These are phyloP conservation scores for Trichoderma orchidacearum DNA, from an alignment of 495 filamentous ascomycete genomes.

Conservation along the genomic window DNA sequence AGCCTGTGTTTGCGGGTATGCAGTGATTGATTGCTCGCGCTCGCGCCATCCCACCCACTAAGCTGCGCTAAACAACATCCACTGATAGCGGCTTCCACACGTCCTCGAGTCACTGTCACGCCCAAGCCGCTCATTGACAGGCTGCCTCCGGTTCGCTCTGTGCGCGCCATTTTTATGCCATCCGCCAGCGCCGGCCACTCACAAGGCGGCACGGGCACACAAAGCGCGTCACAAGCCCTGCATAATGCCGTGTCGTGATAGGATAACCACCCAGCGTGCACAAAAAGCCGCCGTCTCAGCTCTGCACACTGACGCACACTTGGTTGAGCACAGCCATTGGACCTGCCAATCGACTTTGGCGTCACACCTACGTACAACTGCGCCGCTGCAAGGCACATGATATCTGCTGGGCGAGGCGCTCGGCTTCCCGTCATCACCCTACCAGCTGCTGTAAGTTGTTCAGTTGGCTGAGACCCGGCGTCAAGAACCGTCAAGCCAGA, in stretches of 20 bases:
- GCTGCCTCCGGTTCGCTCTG: neutral
- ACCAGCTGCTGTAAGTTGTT: neutral
- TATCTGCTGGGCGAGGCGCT: neutral
- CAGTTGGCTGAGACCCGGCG: neutral
- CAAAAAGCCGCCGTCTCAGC: slow-evolving; percentile 1
- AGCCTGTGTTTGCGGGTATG: neutral
- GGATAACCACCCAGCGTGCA: neutral
- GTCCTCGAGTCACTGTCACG: neutral
- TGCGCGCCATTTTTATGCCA: neutral
- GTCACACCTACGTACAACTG: neutral
- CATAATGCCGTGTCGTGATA: neutral
- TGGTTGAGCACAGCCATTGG: neutral
- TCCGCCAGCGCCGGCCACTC: neutral
- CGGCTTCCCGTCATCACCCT: neutral
- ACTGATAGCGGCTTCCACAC: neutral
- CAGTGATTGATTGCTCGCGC: neutral
- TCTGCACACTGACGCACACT: neutral
- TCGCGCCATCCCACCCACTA: neutral
- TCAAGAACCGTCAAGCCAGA: neutral
- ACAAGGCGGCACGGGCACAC: neutral
- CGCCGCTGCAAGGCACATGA: slow-evolving; percentile 1
- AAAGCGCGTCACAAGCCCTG: neutral
- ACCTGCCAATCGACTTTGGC: neutral
- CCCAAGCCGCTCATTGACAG: neutral
- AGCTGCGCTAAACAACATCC: neutral